Evolutionary conservation across 2,329 filamentous ascomycete genomes (phyloP).

Genomic region (Pyrenochaeta sp.): DNA sequence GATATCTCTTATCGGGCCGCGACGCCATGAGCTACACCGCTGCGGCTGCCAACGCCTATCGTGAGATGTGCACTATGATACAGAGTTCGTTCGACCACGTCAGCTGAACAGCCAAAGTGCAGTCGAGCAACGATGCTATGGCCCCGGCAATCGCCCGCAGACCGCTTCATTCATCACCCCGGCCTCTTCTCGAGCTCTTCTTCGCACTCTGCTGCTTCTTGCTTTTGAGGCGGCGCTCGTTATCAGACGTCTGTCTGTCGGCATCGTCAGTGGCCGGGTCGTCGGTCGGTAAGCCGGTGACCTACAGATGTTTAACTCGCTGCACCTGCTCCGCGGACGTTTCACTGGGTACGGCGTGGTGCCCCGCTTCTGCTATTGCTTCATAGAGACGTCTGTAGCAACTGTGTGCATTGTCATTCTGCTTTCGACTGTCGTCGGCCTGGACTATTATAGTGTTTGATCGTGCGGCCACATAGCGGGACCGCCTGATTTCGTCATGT

Average conservation of each 20-base stretch:
- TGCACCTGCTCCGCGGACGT: constrained; percentile 65
- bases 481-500: constrained; percentile 60
- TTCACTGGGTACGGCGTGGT: constrained; percentile 65
- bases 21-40: constrained; percentile 29
- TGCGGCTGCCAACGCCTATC: constrained; percentile 23
- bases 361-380: constrained; percentile 62
- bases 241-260: constrained; percentile 63
- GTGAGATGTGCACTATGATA: constrained; percentile 17
- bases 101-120: constrained; percentile 15
- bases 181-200: constrained; percentile 63
- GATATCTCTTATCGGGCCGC: constrained; percentile 21
- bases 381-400: constrained; percentile 68
- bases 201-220: constrained; percentile 71
- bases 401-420: constrained; percentile 65
- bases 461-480: constrained; percentile 64
- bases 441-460: constrained; percentile 67
- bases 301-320: constrained; percentile 64
- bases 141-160: constrained; percentile 15
- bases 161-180: constrained; percentile 41
- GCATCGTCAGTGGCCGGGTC: constrained; percentile 32
- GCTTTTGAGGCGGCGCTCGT: constrained; percentile 63
- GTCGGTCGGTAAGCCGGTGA: constrained; percentile 10
- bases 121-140: constrained; percentile 8
- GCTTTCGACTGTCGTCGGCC: constrained; percentile 69
- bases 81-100: constrained; percentile 25